A percentile compares a stretch with the other conserved stretches of the same genome.
These are phyloP conservation scores for Fagopyrum tataricum DNA, from an alignment of 148 eudicot genomes.

Conservation along the genomic window DNA sequence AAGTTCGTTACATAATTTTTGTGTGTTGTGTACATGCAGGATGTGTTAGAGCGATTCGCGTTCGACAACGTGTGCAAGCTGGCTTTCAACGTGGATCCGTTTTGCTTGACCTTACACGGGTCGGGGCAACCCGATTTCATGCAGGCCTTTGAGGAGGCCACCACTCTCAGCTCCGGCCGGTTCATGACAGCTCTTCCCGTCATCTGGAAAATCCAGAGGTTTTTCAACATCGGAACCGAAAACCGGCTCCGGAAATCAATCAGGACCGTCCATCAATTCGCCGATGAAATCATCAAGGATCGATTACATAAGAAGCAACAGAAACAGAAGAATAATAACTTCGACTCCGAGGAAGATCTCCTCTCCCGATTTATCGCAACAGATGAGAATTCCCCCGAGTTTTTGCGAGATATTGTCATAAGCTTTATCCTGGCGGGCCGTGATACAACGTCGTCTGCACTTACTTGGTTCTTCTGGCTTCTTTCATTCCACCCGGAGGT, in stretches of 20 bases:
- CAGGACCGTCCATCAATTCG: background rate
- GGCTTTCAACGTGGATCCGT: constrained; percentile 18
- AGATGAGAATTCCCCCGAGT: constrained; percentile 4
- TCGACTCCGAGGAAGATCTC: constrained; percentile 11
- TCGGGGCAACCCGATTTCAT: constrained; percentile 9
- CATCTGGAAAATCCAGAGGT: constrained; percentile 14
- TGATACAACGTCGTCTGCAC: constrained; percentile 16
- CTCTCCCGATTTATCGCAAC: constrained; percentile 15
- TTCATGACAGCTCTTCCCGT: background rate
- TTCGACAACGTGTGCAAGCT: constrained; percentile 39
- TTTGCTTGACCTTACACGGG: background rate
- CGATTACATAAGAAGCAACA: background rate
- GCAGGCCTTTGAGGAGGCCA: constrained; percentile 15
- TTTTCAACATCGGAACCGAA: constrained; percentile 16
- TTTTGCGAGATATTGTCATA: constrained; percentile 15
- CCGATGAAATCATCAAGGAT: constrained; percentile 2
- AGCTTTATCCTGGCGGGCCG: constrained; percentile 20
- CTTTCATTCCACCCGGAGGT: constrained; percentile 13
- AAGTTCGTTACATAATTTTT: background rate
- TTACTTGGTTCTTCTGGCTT: constrained; percentile 22
- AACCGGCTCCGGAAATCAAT: constrained; percentile 14
- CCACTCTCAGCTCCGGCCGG: constrained; percentile 8
- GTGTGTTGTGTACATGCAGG: constrained; percentile 16
- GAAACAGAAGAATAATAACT: background rate
- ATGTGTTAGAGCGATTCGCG: constrained; percentile 33